phyloP scores from a whole-genome alignment of 2,329 filamentous ascomycete species.

The Amphichorda felina region DNA sequence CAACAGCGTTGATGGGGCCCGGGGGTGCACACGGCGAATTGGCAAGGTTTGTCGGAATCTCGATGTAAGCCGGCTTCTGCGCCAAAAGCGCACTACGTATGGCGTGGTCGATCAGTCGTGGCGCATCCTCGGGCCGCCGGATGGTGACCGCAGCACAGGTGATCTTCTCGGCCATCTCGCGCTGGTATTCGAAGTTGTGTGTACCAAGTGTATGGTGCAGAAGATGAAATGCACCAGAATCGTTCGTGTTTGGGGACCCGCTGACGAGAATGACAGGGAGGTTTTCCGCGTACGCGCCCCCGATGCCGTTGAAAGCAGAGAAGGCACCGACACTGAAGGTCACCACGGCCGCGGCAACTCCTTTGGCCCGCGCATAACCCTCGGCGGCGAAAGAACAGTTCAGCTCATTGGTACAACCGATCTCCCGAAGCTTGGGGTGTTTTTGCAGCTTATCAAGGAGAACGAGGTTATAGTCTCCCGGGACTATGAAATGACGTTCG shows the following conservation, averaged over 20 bases:
- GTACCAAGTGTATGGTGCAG: conserved; percentile 16
- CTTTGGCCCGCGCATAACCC: conserved; percentile 4
- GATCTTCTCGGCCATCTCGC: conserved; percentile 18
- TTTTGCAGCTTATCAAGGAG: background rate
- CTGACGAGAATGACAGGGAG: conserved; percentile 7
- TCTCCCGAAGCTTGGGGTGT: background rate
- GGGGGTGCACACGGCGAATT: too few species aligned
- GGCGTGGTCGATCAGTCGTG: too few species aligned
- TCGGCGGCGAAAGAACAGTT: conserved; percentile 5
- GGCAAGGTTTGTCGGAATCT: too few species aligned
- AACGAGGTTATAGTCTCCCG: conserved; percentile 1
- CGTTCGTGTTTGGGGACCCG: conserved; percentile 5
- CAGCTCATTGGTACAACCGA: conserved; percentile 5
- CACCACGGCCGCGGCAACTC: conserved; percentile 5
- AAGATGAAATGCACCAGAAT: conserved; percentile 7
- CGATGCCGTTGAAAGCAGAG: conserved; percentile 6
- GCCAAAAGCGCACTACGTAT: too few species aligned
- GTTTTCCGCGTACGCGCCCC: conserved; percentile 6
- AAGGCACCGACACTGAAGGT: conserved; percentile 8
- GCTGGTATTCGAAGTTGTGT: conserved; percentile 14
- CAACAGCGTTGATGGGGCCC: too few species aligned
- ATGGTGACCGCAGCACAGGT: too few species aligned
- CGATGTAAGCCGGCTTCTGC: too few species aligned
- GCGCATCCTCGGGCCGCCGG: too few species aligned
- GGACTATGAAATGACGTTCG: background rate